phyloP scores from a whole-genome alignment of 257 asterid genomes.

The Coffea eugenioides region DNA sequence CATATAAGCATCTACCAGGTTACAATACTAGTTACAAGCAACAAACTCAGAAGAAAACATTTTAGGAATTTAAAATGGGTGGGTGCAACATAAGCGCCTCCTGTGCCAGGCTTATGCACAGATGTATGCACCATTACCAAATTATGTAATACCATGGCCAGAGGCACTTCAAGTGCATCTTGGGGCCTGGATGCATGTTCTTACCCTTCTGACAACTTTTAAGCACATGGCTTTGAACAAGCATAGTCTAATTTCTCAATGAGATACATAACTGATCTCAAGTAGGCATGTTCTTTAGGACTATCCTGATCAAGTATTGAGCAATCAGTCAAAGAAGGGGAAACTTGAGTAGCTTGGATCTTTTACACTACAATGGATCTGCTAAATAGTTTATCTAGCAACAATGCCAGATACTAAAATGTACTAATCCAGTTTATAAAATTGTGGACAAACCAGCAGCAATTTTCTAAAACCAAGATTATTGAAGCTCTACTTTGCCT shows the following conservation, averaged over 20 bases:
- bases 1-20: not conserved
- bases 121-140: not conserved
- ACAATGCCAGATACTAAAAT: not conserved
- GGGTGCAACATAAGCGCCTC: not conserved
- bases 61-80: not conserved
- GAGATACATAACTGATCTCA: not conserved
- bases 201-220: not conserved
- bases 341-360: slow-evolving; percentile 2
- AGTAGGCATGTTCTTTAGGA: not conserved
- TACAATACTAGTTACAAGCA: not conserved
- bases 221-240: not conserved
- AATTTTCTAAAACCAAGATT: not conserved
- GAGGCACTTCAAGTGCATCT: not conserved
- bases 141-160: not conserved
- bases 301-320: not conserved
- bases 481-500: not conserved
- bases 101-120: not conserved
- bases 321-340: not conserved
- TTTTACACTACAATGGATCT: not conserved
- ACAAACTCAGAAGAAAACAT: not conserved
- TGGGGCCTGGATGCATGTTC: not conserved
- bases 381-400: not conserved
- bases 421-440: not conserved
- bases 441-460: not conserved
- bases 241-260: not conserved